Evolutionary conservation across 805 yeast genomes (phyloP), one percentile per base, ranked within the genome.

Genomic region (Ogataea degrootiae): DNA sequence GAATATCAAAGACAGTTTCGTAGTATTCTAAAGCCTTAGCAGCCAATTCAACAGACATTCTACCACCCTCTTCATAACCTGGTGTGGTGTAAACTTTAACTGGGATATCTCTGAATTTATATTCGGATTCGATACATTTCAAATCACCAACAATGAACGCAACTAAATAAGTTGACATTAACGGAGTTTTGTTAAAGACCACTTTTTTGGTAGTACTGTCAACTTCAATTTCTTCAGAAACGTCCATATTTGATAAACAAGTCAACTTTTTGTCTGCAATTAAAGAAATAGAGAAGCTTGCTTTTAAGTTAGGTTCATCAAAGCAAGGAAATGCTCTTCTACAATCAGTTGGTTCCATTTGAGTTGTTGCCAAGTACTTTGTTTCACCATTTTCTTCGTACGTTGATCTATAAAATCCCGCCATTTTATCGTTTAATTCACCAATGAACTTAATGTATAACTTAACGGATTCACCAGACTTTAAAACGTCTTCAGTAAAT

Each of bases 71-170:
- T 26, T 68, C 63, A 53, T 70, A 70, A 4, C 82, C 82, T 48
- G 71, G 71, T 12, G 82, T 75, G 35, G 83, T 74, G 58, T 79
- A 79, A 39, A 77, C 73, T 47, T 82, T 67, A 26, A 78, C 76
- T 6, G 83, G 72, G 41, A 79, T 64, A 38, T 75, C 75, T 55
- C 72, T 70, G 50, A 70, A 68, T 54, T 72, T 58, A 60, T 76
- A 76, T 17, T 57, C 51, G 15, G 77, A 64, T 59, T 79, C 82
- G 50, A 78, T 68, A 55, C 75, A 77, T 52, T 74, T 78, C 44
- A 79, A 74, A 34, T 78, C 82, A 46, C 84, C 84, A 45, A 73
- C 70, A 43, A 79, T 79, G 73, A 81, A 79, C 1, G 83, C 84
- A 49, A 79, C 70, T 37, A 79, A 64, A 59, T 79, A 79, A 19